These are phyloP conservation scores for Sarocladium oryzae DNA, from an alignment of 2,329 filamentous ascomycete species.

Conservation along the genomic window DNA sequence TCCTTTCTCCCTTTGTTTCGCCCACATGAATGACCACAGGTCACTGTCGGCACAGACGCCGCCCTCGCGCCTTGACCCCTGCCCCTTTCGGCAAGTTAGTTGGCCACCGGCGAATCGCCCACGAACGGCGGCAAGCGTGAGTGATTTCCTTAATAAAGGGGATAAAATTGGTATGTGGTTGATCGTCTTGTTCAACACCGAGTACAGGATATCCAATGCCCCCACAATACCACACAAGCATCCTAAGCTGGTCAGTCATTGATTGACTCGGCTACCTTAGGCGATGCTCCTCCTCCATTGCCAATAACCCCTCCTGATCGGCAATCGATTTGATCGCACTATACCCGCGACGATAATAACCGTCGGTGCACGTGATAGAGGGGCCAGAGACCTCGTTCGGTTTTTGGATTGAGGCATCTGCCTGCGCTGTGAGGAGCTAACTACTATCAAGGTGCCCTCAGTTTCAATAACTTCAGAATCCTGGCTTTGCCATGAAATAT, in stretches of 20 bases:
- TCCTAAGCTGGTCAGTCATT: background rate
- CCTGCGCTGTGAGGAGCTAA: background rate
- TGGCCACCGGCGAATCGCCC: background rate
- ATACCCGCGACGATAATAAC: background rate
- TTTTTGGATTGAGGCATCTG: too few species aligned
- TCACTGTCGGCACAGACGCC: too few species aligned
- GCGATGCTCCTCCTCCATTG: background rate
- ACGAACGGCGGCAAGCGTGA: background rate
- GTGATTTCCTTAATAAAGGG: too few species aligned
- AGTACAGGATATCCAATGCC: background rate
- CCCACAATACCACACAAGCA: background rate
- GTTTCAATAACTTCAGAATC: constrained; percentile 38
- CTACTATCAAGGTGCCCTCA: background rate
- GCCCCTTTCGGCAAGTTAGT: too few species aligned
- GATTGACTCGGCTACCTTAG: too few species aligned
- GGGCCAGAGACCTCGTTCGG: background rate
- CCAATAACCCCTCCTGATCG: background rate
- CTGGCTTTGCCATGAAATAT: constrained; percentile 56
- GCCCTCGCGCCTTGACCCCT: too few species aligned
- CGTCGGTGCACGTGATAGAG: constrained; percentile 1
- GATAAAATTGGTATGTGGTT: background rate
- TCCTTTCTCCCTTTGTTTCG: too few species aligned
- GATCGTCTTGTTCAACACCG: background rate
- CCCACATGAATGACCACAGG: too few species aligned
- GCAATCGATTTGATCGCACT: background rate